These are phyloP conservation scores for Fusarium succisae DNA, from an alignment of 2,329 filamentous ascomycete genomes.

Conservation along the genomic window DNA sequence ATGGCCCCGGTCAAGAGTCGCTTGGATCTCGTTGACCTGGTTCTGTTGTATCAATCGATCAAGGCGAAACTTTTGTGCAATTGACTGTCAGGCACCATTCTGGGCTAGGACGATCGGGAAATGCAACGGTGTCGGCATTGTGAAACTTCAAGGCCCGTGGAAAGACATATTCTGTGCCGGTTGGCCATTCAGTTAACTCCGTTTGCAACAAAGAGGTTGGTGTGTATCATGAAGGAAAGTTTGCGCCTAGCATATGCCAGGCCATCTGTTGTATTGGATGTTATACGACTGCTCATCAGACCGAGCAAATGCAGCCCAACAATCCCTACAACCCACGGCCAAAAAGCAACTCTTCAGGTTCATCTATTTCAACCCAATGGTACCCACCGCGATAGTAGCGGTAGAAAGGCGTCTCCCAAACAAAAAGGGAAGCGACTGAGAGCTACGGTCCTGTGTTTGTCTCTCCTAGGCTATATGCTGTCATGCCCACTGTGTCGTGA, in stretches of 20 bases:
- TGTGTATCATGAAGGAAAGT: slow-evolving; percentile 11
- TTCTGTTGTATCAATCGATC: neutral
- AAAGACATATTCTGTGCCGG: slow-evolving; percentile 1
- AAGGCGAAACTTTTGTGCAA: neutral
- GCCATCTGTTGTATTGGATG: slow-evolving; percentile 1
- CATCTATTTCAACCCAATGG: slow-evolving; percentile 20
- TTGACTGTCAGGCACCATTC: slow-evolving; percentile 1
- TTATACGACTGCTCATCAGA: neutral
- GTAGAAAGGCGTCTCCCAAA: slow-evolving; percentile 1
- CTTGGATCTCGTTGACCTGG: neutral
- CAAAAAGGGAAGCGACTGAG: neutral
- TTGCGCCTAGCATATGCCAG: slow-evolving; percentile 6
- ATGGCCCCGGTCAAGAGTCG: neutral
- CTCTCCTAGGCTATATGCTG: slow-evolving; percentile 7
- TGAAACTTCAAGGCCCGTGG: slow-evolving; percentile 13
- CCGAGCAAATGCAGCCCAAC: slow-evolving; percentile 13
- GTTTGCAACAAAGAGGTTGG: neutral
- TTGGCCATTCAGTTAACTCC: neutral
- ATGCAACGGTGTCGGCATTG: slow-evolving; percentile 11
- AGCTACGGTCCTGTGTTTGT: neutral
- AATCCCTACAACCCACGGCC: slow-evolving; percentile 10
- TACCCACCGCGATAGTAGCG: slow-evolving; percentile 17
- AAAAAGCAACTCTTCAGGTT: slow-evolving; percentile 29
- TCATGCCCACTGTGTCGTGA: slow-evolving; percentile 4
- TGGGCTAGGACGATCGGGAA: slow-evolving; percentile 11